phyloP scores from a whole-genome alignment of 2,329 filamentous ascomycete genomes.

The Phyllosticta citriasiana region DNA sequence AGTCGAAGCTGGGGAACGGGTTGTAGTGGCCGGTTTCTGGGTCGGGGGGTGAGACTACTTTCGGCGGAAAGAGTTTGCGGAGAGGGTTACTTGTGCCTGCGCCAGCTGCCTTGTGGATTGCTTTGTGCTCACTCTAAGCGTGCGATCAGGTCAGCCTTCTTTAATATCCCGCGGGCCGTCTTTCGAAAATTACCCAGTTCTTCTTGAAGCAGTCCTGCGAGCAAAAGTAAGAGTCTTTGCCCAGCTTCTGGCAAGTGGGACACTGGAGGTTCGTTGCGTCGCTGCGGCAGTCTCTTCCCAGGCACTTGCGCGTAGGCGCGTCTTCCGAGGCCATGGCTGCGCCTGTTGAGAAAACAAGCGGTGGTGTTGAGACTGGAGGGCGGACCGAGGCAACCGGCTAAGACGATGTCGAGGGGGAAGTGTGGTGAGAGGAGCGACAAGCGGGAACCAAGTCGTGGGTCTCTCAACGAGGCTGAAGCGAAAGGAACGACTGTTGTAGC shows the following conservation, averaged over 20 bases:
- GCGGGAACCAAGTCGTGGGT: neutral
- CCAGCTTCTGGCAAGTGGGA: conserved; percentile 86
- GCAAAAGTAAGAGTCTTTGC: conserved; percentile 90
- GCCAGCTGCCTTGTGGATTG: conserved; percentile 65
- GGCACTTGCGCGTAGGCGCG: conserved; percentile 55
- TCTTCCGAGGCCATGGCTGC: conserved; percentile 24
- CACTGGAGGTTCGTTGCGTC: conserved; percentile 81
- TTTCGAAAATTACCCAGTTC: conserved; percentile 67
- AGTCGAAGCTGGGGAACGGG: conserved; percentile 81
- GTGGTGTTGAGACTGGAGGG: neutral
- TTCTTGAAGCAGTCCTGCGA: conserved; percentile 98
- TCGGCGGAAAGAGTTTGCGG: conserved; percentile 64
- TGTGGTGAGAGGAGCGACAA: neutral
- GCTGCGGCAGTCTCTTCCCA: conserved; percentile 75
- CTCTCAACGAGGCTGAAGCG: neutral
- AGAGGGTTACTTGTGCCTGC: conserved; percentile 48
- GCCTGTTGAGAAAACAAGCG: neutral
- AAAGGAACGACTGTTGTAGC: neutral
- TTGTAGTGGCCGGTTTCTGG: conserved; percentile 85
- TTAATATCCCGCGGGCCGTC: conserved; percentile 16
- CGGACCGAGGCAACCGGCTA: neutral
- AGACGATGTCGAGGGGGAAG: neutral
- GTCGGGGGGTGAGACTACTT: conserved; percentile 82
- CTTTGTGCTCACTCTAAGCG: conserved; percentile 68
- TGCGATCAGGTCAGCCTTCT: neutral